phyloP scores from a whole-genome alignment of 2,329 filamentous ascomycete species.

The Diaporthe sp. region DNA sequence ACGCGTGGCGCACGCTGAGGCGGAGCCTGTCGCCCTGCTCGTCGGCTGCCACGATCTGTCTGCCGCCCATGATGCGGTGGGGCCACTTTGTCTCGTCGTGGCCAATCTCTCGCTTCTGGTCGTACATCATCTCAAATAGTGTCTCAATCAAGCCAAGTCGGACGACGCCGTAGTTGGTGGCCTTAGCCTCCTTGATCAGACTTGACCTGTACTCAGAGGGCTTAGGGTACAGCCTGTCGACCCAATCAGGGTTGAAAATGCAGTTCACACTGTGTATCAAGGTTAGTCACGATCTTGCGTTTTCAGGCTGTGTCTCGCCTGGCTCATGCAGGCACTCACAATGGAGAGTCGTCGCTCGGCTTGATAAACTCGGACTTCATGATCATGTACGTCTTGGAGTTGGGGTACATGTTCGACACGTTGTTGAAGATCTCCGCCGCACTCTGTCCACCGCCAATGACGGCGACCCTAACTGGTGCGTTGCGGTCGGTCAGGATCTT shows the following conservation, averaged over 20 bases:
- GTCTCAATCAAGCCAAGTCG: conserved; percentile 90
- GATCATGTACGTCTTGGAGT: conserved; percentile 81
- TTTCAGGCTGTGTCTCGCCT: not conserved
- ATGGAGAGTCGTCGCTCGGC: conserved; percentile 95
- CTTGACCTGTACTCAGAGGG: conserved; percentile 72
- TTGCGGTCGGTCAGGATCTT: conserved; percentile 69
- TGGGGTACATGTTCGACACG: conserved; percentile 85
- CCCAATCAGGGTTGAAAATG: conserved; percentile 91
- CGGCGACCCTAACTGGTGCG: conserved; percentile 80
- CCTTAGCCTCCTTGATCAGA: conserved; percentile 77
- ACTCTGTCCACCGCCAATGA: conserved; percentile 91
- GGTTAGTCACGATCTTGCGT: not conserved
- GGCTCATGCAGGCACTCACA: conserved; percentile 69
- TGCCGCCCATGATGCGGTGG: conserved; percentile 81
- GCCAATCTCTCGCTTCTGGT: conserved; percentile 81
- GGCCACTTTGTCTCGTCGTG: conserved; percentile 82
- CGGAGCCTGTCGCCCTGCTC: conserved; percentile 66
- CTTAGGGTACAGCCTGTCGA: conserved; percentile 82
- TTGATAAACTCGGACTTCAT: conserved; percentile 87
- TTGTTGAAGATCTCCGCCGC: conserved; percentile 97
- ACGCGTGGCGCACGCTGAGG: conserved; percentile 70
- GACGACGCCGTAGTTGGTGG: conserved; percentile 96
- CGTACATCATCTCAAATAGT: conserved; percentile 89
- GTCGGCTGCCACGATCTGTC: conserved; percentile 74
- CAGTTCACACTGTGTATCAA: conserved; percentile 83